Evolutionary conservation across 1,284 basidiomycete species (phyloP).

Genomic region (Ustilago shanxiensis): DNA sequence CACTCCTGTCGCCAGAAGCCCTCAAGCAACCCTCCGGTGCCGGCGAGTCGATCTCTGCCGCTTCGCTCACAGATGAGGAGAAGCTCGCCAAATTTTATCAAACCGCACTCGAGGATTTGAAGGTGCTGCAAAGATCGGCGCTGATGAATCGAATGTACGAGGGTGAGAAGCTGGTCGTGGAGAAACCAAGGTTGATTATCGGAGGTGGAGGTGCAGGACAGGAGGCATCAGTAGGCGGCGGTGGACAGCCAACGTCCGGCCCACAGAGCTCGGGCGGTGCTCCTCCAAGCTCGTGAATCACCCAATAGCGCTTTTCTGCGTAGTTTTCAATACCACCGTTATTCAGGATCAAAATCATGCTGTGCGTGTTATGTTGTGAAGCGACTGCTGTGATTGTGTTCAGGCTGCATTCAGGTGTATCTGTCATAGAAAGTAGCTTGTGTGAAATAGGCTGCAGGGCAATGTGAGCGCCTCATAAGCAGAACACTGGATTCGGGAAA

Average conservation of each 20-base stretch:
- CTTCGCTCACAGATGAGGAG: constrained; percentile 40
- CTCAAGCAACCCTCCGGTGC: constrained; percentile 24
- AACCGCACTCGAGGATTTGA: constrained; percentile 61
- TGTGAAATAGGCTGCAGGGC: neutral
- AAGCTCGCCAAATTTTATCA: constrained; percentile 61
- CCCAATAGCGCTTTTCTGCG: neutral
- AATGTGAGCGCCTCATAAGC: neutral
- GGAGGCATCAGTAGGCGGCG: constrained; percentile 52
- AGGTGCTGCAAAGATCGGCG: constrained; percentile 65
- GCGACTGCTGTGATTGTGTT: neutral
- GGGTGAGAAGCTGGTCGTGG: constrained; percentile 68
- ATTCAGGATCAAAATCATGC: neutral
- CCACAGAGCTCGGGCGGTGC: constrained; percentile 50
- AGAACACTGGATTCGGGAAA: neutral
- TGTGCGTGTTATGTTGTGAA: neutral
- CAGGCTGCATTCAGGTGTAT: neutral
- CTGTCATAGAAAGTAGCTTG: neutral
- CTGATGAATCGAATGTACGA: constrained; percentile 67
- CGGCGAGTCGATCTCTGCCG: constrained; percentile 37
- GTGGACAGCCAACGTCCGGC: constrained; percentile 48
- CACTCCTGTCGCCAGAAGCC: constrained; percentile 47
- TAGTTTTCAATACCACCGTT: neutral
- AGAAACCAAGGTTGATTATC: constrained; percentile 60
- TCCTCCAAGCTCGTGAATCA: constrained; percentile 35
- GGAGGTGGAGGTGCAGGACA: constrained; percentile 58